Conservation (phyloP, 2,329 filamentous ascomycete genomes). For the Volutella citrinella region DNA sequence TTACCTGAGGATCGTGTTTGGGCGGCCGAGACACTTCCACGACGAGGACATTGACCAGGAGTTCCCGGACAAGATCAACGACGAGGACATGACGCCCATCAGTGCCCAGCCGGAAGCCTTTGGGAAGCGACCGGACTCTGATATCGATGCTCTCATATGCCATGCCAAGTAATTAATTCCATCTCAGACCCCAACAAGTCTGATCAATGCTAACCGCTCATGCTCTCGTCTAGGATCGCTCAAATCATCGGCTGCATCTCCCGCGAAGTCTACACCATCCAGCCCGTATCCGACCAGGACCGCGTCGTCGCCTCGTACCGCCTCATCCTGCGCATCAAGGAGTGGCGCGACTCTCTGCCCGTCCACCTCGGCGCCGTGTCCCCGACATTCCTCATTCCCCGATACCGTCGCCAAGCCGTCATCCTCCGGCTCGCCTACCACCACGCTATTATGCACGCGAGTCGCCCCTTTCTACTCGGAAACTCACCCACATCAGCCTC, state of each 20-base stretch:
- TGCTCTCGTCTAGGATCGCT: conserved; percentile 33
- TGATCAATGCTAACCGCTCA: no score
- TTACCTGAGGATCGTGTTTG: conserved; percentile 61
- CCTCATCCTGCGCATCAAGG: conserved; percentile 35
- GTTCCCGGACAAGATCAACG: conserved; percentile 52
- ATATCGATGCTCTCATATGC: conserved; percentile 46
- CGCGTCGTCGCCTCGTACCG: conserved; percentile 36
- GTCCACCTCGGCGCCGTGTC: conserved; percentile 41
- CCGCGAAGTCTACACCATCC: conserved; percentile 38
- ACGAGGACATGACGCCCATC: conserved; percentile 51
- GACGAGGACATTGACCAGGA: conserved; percentile 63
- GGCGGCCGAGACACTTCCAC: conserved; percentile 57
- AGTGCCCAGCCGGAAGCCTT: conserved; percentile 30
- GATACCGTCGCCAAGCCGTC: conserved; percentile 46
- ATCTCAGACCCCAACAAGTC: no score
- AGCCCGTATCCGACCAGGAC: conserved; percentile 31
- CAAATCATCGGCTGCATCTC: conserved; percentile 39
- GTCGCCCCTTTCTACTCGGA: conserved; percentile 49
- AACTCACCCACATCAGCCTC: conserved; percentile 5
- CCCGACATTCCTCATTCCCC: conserved; percentile 43
- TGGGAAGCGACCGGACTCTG: conserved; percentile 38
- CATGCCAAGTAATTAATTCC: conserved; percentile 38
- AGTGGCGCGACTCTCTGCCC: conserved; percentile 39
- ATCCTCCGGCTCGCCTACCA: conserved; percentile 52
- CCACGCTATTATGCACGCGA: conserved; percentile 55